Base-by-base conservation (phyloP, 2,329 filamentous ascomycete genomes). In the Venturia asperata region DNA sequence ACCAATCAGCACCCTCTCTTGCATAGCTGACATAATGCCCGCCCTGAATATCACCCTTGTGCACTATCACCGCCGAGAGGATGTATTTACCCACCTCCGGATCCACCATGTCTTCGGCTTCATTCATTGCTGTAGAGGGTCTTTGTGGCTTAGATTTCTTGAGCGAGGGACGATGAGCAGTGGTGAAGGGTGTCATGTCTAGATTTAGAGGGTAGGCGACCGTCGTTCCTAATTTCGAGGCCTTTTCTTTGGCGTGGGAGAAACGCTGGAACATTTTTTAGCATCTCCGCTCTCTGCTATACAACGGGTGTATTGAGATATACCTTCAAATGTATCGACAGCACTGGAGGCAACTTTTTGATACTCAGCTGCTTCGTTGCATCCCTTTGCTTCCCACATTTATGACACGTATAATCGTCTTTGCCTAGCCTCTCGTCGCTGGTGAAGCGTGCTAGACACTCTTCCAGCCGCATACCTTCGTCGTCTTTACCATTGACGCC, bases 11-110 rank as follows among this genome's bases (percentile, higher is more conserved):
- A 5, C 87, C 89, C 66, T 93, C 88, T 60, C 91, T 82, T 67
- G 90, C 92, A 74, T 95, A 97, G n/a, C 88, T 90, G 65, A 92
- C 87, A 72, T 96, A 97, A 73, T 97, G 92, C 19, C 92, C 93
- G 1, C 91, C 92, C 71, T 97, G 92, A 66, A 97, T 89, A 75
- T 93, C 91, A 63, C 93, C 93, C 67, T 95, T 90, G 72, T 97
- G 93, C 47, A 96, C 92, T 27, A 97, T 89, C 2, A 96, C 92
- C 68, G 90, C 92, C 21, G 92, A 83, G 0, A 97, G 83, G 70
- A 96, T 91, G 74, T 97, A 97, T 5, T 88, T 85, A 72, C 89
- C 92, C n/a, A 37, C 52, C 9, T 58, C 52, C 19, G 52, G 52
- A 10, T 58, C 52, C 9, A 58, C 3, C 27, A 37, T 11, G 10